Evolutionary conservation across 257 asterid species (phyloP).

Genomic region (Ocimum tenuiflorum): DNA sequence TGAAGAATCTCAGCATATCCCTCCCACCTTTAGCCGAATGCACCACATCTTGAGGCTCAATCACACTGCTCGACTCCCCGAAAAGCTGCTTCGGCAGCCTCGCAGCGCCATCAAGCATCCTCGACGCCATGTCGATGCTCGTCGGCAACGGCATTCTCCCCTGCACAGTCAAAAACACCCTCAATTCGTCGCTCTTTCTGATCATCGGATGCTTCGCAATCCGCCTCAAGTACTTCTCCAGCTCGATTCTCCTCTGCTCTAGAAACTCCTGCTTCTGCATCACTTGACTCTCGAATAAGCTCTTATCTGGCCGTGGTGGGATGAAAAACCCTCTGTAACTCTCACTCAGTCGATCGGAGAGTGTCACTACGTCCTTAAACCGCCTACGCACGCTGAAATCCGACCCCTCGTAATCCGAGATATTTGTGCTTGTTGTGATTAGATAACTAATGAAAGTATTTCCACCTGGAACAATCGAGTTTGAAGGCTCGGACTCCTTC

Average conservation of each 20-base stretch:
- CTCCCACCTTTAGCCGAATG: constrained; percentile 89
- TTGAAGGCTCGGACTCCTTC: constrained; percentile 67
- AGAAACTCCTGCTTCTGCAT: constrained; percentile 97
- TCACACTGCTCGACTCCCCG: constrained; percentile 62
- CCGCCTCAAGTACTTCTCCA: constrained; percentile 81
- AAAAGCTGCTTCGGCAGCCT: constrained; percentile 85
- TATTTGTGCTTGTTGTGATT: constrained; percentile 67
- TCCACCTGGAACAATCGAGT: constrained; percentile 80
- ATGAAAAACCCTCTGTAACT: constrained; percentile 72
- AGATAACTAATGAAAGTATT: constrained; percentile 62
- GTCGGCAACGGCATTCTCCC: constrained; percentile 79
- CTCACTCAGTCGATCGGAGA: constrained; percentile 77
- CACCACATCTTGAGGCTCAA: constrained; percentile 81
- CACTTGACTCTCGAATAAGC: constrained; percentile 88
- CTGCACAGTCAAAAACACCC: constrained; percentile 78
- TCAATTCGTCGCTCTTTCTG: constrained; percentile 75
- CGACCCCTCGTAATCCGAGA: constrained; percentile 55
- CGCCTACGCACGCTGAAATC: constrained; percentile 68
- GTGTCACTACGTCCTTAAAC: constrained; percentile 75
- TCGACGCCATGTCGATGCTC: constrained; percentile 66
- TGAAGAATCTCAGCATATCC: constrained; percentile 82
- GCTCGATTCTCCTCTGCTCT: constrained; percentile 84
- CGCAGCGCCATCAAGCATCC: constrained; percentile 90
- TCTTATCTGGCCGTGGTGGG: constrained; percentile 93
- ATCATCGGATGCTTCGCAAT: constrained; percentile 72